Percentiles rank a stretch among this genome's conserved stretches.
These are phyloP conservation scores for Galeopsis tetrahit DNA, from an alignment of 257 asterid species.

Conservation along the genomic window DNA sequence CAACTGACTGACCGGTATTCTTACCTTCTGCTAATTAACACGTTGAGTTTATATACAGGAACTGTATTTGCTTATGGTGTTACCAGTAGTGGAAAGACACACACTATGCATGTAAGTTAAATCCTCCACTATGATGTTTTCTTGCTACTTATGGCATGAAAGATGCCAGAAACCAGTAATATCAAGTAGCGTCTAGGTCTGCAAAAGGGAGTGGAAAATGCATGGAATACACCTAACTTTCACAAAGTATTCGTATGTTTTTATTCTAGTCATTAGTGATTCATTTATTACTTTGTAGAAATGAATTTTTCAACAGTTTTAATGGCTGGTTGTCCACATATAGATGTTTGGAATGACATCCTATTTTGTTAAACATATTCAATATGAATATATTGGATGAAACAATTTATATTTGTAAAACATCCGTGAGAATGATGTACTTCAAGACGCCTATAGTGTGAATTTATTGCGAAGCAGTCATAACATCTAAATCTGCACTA, in stretches of 20 bases:
- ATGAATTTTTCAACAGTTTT: background rate
- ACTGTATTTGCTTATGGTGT: constrained; percentile 99
- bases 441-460: constrained; percentile 15
- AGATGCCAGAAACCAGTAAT: constrained; percentile 24
- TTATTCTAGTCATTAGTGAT: constrained; percentile 13
- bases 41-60: constrained; percentile 59
- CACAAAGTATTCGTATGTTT: background rate
- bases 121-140: constrained; percentile 28
- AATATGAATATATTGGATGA: constrained; percentile 17
- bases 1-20: background rate
- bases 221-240: constrained; percentile 14
- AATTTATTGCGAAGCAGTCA: constrained; percentile 17
- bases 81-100: constrained; percentile 99
- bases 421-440: background rate
- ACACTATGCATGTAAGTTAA: constrained; percentile 96
- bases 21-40: constrained; percentile 30
- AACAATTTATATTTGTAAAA: background rate
- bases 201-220: constrained; percentile 19
- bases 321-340: constrained; percentile 6
- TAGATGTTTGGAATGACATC: constrained; percentile 14
- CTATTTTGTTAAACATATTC: constrained; percentile 3
- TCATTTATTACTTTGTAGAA: constrained; percentile 10
- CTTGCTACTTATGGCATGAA: constrained; percentile 12
- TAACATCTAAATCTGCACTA: constrained; percentile 29
- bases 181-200: constrained; percentile 10